Conservation (phyloP, 352 stramenopile species). For the Globisporangium megalacanthum region DNA sequence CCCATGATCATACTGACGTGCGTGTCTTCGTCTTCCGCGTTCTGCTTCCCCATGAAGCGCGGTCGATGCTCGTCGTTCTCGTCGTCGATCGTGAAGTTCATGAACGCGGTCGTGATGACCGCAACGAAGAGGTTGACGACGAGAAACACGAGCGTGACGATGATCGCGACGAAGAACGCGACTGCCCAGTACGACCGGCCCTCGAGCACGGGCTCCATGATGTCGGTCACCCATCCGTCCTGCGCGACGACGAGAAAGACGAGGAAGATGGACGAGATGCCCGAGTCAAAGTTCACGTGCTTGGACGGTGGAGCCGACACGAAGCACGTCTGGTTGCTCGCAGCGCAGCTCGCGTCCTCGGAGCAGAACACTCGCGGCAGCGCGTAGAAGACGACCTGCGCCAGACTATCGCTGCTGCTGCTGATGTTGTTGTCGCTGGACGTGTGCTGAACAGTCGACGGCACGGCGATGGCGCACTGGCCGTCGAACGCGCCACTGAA, state of each 20-base stretch:
- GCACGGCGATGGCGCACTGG: slow-evolving; percentile 32
- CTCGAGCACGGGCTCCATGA: slow-evolving; percentile 75
- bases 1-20: slow-evolving; percentile 83
- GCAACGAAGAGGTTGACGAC: slow-evolving; percentile 81
- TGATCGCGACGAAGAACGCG: slow-evolving; percentile 67
- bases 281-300: slow-evolving; percentile 69
- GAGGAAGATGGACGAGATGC: slow-evolving; percentile 61
- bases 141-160: slow-evolving; percentile 74
- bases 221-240: slow-evolving; percentile 71
- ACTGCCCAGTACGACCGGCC: slow-evolving; percentile 44
- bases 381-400: slow-evolving; percentile 17
- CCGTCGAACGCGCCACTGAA: slow-evolving; percentile 46
- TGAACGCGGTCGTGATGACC: slow-evolving; percentile 81
- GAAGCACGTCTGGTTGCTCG: slow-evolving; percentile 30
- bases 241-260: slow-evolving; percentile 77
- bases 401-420: neutral
- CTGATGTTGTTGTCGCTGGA: neutral
- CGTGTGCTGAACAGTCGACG: neutral
- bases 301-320: slow-evolving; percentile 26
- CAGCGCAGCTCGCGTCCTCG: slow-evolving; percentile 29
- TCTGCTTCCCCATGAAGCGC: slow-evolving; percentile 50
- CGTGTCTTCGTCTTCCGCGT: slow-evolving; percentile 52
- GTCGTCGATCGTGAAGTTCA: slow-evolving; percentile 69
- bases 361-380: slow-evolving; percentile 53
- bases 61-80: slow-evolving; percentile 27